Conservation (phyloP, 805 yeast genomes). For the Scheffersomyces lignosus region DNA sequence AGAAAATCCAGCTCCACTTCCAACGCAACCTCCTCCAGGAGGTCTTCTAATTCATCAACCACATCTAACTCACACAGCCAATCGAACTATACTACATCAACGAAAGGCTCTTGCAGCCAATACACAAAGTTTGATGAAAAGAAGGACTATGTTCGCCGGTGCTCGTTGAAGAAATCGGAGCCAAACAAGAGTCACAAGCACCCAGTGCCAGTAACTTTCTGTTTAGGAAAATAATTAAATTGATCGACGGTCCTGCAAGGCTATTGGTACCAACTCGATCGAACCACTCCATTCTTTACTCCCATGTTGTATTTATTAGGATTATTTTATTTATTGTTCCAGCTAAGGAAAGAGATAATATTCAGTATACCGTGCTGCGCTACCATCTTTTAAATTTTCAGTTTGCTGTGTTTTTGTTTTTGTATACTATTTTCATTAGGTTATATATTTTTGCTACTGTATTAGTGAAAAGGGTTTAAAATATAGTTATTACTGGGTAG, state of each 20-base stretch:
- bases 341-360: neutral
- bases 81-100: neutral
- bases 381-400: neutral
- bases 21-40: neutral
- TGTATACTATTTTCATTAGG: neutral
- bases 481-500: too few species aligned
- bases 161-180: slow-evolving; percentile 27
- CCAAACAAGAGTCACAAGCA: slow-evolving; percentile 13
- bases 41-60: neutral
- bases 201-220: slow-evolving; percentile 34
- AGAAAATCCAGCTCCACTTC: neutral
- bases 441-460: neutral
- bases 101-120: slow-evolving; percentile 4
- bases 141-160: slow-evolving; percentile 44
- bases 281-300: neutral
- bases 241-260: neutral
- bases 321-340: neutral
- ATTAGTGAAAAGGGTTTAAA: neutral
- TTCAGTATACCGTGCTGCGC: neutral
- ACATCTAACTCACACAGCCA: too few species aligned
- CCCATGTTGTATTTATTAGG: neutral
- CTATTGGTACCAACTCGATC: neutral
- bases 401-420: neutral
- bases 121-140: slow-evolving; percentile 42
- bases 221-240: slow-evolving; percentile 34